These are phyloP conservation scores for Colletotrichum tabaci DNA, from an alignment of 2,329 filamentous ascomycete genomes.

Conservation along the genomic window DNA sequence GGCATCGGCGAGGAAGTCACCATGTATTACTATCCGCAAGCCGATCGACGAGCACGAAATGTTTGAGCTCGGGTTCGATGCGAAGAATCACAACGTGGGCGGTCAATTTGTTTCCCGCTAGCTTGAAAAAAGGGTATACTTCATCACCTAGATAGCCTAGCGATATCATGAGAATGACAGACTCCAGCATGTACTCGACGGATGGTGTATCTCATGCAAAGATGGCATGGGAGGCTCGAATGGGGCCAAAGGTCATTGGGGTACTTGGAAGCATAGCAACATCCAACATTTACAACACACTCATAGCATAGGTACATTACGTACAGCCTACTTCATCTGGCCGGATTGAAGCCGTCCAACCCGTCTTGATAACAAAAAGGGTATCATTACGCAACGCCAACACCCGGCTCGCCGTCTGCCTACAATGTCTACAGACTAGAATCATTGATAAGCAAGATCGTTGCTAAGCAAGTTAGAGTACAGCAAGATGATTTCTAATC, in stretches of 20 bases:
- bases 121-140: constrained; percentile 54
- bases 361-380: neutral
- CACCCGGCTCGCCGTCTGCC: too few relatives aligned
- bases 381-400: neutral
- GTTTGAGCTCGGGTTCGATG: constrained; percentile 57
- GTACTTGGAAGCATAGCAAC: constrained; percentile 57
- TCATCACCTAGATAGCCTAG: fast-evolving
- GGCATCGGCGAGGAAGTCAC: constrained; percentile 56
- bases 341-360: constrained; percentile 44
- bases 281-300: constrained; percentile 52
- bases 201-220: constrained; percentile 59
- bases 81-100: constrained; percentile 58
- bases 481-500: neutral
- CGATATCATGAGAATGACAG: neutral
- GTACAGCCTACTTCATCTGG: constrained; percentile 48
- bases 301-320: constrained; percentile 46
- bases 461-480: neutral
- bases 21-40: constrained; percentile 56
- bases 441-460: too few relatives aligned
- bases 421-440: too few relatives aligned
- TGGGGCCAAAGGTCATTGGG: constrained; percentile 57
- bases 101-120: constrained; percentile 58
- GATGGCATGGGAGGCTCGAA: constrained; percentile 60
- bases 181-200: constrained; percentile 55
- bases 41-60: constrained; percentile 59